phyloP scores from a whole-genome alignment of 2,329 filamentous ascomycete genomes.

The Sporothrix luriei region DNA sequence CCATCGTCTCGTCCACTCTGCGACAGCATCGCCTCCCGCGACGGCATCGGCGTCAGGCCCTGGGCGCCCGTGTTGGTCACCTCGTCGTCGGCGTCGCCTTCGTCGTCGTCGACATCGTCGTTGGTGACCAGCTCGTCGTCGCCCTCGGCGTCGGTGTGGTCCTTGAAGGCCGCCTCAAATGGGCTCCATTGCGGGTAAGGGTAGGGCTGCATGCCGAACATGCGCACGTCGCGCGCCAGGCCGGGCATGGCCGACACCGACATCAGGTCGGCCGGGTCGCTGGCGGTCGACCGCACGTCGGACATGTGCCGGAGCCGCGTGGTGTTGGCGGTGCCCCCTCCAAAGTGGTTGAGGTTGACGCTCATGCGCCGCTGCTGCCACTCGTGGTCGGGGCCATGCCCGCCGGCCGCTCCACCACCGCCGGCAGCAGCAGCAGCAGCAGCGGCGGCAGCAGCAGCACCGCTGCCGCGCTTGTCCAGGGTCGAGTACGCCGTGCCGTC shows the following conservation, averaged over 20 bases:
- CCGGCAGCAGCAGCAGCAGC: neutral
- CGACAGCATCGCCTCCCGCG: conserved; percentile 3
- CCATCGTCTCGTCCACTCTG: neutral
- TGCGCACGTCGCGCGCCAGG: conserved; percentile 42
- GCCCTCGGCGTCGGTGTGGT: conserved; percentile 79
- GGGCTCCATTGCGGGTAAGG: conserved; percentile 35
- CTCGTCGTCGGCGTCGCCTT: conserved; percentile 50
- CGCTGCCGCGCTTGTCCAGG: conserved; percentile 47
- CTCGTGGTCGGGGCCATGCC: conserved; percentile 44
- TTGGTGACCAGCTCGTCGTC: conserved; percentile 88
- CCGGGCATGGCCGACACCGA: conserved; percentile 51
- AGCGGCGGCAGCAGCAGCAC: neutral
- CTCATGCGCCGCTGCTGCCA: conserved; percentile 56
- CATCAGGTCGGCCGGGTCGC: conserved; percentile 65
- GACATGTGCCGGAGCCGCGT: conserved; percentile 54
- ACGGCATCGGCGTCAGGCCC: conserved; percentile 24
- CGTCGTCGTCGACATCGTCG: conserved; percentile 62
- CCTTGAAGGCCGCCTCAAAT: conserved; percentile 50
- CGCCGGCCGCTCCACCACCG: neutral
- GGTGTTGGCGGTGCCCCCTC: conserved; percentile 36
- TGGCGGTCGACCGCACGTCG: conserved; percentile 62
- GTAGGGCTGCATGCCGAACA: conserved; percentile 3
- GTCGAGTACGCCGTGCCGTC: conserved; percentile 58
- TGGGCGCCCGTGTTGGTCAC: conserved; percentile 33
- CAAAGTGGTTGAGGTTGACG: conserved; percentile 18